phyloP scores from a whole-genome alignment of 768 basidiomycete genomes.

The Tricholomella constricta region DNA sequence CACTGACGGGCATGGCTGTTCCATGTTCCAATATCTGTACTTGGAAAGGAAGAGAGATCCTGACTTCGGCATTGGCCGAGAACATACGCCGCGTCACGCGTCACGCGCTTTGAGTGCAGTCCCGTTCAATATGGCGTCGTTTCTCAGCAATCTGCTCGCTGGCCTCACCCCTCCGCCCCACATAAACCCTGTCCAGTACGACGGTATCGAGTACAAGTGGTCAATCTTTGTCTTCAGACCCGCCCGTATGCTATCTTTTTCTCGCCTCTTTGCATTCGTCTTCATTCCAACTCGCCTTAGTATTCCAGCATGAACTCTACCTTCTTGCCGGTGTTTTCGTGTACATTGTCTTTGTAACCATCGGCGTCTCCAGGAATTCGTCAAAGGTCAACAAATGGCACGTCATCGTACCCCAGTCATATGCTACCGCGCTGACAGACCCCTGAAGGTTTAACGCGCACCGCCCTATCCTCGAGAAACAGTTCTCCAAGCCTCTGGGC shows the following conservation, averaged over 20 bases:
- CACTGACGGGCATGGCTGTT: neutral
- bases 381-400: conserved; percentile 68
- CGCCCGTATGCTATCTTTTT: conserved; percentile 49
- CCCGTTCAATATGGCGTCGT: conserved; percentile 24
- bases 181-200: conserved; percentile 58
- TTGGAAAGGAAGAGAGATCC: neutral
- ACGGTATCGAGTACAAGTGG: conserved; percentile 76
- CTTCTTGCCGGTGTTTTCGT: conserved; percentile 54
- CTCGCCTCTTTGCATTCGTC: conserved; percentile 1
- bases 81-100: too few relatives aligned
- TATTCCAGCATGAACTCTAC: conserved; percentile 66
- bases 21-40: neutral
- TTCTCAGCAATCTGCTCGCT: conserved; percentile 36
- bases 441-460: conserved; percentile 60
- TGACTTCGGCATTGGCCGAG: conserved; percentile 13
- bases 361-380: conserved; percentile 63
- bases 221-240: conserved; percentile 80
- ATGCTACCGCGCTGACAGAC: conserved; percentile 11
- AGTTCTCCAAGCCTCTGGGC: conserved; percentile 72
- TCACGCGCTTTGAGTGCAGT: too few relatives aligned
- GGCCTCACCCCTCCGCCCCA: conserved; percentile 61
- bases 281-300: conserved; percentile 30
- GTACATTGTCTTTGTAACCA: conserved; percentile 57
- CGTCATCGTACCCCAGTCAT: conserved; percentile 28
- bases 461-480: conserved; percentile 55